Evolutionary conservation across 2,329 filamentous ascomycete genomes (phyloP), one percentile per base, ranked within the genome.

Genomic region (Aspergillus unguis): DNA sequence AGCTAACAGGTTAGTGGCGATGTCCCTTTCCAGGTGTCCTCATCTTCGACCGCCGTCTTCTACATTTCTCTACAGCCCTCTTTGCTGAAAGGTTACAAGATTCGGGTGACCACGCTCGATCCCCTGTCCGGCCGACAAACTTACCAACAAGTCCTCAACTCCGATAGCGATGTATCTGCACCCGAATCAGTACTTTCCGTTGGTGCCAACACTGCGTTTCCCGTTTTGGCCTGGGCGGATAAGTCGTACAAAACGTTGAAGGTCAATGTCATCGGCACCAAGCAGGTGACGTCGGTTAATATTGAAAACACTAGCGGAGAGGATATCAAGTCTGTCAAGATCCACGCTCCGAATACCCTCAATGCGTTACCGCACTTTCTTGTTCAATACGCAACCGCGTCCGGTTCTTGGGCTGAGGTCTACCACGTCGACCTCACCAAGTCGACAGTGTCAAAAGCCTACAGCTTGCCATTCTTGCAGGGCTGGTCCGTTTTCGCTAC

Each of bases 331-430:
- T 75, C 76, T 23, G 76, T 88, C 42, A 71, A 73, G 2, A 77
- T 96, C 25, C 89, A 95, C 65, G 88, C 88, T 1, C 87, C 90
- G 11, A 84, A 85, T 58, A 78, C 86, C 50, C 74, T 84, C 29
- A 87, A 88, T 64, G 86, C 88, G 3, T 78, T 85, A 42, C 79
- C 90, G 35, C 90, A 95, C 74, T 95, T 96, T 74, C 76, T 96
- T 31, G 87, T 96, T 4, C 88, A 96, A 61, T 90, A 84, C 62
- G 80, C 85, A 62, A 89, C 89, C 0, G 77, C 77, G 33, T 76
- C 76, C 2, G 84, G 84, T 17, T 88, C 92, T 66, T 90, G 88
- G 77, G 92, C 87, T 3, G 87, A 95, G 56, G 86, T 97, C 29
- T 96, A 87, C 66, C 90, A 95, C 63, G 81, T 95, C 54, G 82